Percentiles rank a stretch among this genome's conserved stretches.
phyloP scores from a whole-genome alignment of 352 stramenopile species.

The Phytophthora constricta region DNA sequence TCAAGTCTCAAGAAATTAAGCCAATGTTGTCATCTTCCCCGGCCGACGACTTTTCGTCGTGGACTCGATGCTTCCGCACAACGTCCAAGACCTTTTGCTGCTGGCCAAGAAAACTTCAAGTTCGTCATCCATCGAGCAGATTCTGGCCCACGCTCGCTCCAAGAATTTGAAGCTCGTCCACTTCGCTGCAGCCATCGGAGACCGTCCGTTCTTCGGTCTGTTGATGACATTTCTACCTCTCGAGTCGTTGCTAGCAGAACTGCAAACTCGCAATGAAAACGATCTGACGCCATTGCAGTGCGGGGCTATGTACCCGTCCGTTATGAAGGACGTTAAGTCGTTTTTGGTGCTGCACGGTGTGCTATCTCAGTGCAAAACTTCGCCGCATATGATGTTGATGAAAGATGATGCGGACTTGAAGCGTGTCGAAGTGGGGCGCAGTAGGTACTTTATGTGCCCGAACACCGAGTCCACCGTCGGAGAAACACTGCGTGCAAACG shows the following conservation, averaged over 20 bases:
- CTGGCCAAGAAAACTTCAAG: neutral
- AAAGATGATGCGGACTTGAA: too few species aligned
- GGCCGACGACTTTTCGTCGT: neutral
- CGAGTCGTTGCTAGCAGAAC: slow-evolving; percentile 9
- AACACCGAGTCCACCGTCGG: slow-evolving; percentile 12
- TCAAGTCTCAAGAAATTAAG: too few species aligned
- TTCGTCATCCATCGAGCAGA: neutral
- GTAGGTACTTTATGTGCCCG: slow-evolving; percentile 6
- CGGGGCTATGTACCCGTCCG: slow-evolving; percentile 4
- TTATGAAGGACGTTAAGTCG: slow-evolving; percentile 1
- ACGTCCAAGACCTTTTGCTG: neutral
- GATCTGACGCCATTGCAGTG: slow-evolving; percentile 7
- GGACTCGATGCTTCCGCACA: neutral
- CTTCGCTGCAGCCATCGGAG: slow-evolving; percentile 13
- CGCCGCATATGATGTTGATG: too few species aligned
- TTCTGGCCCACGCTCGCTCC: neutral
- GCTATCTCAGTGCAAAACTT: too few species aligned
- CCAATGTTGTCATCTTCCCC: too few species aligned
- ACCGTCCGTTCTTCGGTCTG: slow-evolving; percentile 16
- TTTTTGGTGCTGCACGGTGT: slow-evolving; percentile 15
- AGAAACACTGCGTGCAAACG: slow-evolving; percentile 12
- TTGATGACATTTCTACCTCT: slow-evolving; percentile 18
- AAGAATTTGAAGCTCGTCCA: slow-evolving; percentile 1
- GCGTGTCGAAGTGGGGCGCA: slow-evolving; percentile 4
- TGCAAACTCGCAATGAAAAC: slow-evolving; percentile 9